phyloP scores from a whole-genome alignment of 108 stramenopile genomes.

The Fragilariopsis cylindrus region DNA sequence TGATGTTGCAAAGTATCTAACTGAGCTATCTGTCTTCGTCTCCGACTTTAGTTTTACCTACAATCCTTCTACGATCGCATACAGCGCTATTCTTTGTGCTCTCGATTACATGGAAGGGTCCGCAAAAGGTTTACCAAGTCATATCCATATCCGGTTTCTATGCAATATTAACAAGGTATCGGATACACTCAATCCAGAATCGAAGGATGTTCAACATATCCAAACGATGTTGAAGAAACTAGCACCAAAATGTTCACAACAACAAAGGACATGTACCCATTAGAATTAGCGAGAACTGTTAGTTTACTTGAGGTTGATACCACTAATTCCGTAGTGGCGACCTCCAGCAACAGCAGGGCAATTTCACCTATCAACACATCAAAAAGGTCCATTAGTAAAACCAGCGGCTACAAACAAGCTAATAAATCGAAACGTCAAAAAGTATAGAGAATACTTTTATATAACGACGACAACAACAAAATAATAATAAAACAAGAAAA shows the following conservation, averaged over 20 bases:
- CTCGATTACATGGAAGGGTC: slow-evolving; percentile 41
- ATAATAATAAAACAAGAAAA: not conserved
- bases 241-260: slow-evolving; percentile 11
- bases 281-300: slow-evolving; percentile 12
- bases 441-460: not conserved
- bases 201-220: not conserved
- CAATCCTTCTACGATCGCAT: slow-evolving; percentile 58
- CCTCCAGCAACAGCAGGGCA: not conserved
- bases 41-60: slow-evolving; percentile 34
- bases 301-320: slow-evolving; percentile 14
- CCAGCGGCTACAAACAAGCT: not conserved
- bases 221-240: slow-evolving; percentile 11
- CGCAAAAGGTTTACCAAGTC: slow-evolving; percentile 3
- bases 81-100: slow-evolving; percentile 60
- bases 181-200: not conserved
- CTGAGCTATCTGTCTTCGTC: slow-evolving; percentile 56
- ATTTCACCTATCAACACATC: slow-evolving; percentile 8
- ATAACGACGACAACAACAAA: too few species aligned
- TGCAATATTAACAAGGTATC: slow-evolving; percentile 1
- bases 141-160: slow-evolving; percentile 11
- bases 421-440: slow-evolving; percentile 9
- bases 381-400: too few species aligned
- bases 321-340: slow-evolving; percentile 7
- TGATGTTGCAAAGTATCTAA: slow-evolving; percentile 49
- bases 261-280: not conserved